Conservation (phyloP, 257 asterid genomes). For the Solanum pinnatisectum region DNA sequence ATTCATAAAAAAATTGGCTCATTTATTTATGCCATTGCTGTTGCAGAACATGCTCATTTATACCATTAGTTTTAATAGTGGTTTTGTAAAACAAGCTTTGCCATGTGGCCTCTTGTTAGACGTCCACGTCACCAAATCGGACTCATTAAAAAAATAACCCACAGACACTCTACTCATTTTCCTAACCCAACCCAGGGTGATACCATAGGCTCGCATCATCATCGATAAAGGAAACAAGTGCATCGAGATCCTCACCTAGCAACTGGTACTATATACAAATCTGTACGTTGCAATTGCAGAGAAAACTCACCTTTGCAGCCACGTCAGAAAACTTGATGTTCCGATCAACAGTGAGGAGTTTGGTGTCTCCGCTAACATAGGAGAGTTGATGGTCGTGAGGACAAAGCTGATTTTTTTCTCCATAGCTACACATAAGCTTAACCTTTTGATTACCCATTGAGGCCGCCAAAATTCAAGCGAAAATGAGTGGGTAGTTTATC, state of each 20-base stretch:
- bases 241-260: slow-evolving; percentile 62
- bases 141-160: not conserved
- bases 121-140: not conserved
- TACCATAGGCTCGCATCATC: slow-evolving; percentile 24
- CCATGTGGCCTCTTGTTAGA: not conserved
- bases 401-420: slow-evolving; percentile 53
- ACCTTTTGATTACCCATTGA: slow-evolving; percentile 21
- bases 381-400: slow-evolving; percentile 44
- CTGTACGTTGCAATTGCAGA: slow-evolving; percentile 11
- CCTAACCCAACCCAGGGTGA: not conserved
- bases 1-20: not conserved
- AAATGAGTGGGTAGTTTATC: not conserved
- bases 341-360: slow-evolving; percentile 61
- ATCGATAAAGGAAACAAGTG: slow-evolving; percentile 50
- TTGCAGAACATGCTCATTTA: not conserved
- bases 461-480: not conserved
- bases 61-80: not conserved
- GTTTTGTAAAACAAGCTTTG: not conserved
- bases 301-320: slow-evolving; percentile 26
- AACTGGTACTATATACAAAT: slow-evolving; percentile 49
- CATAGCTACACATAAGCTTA: slow-evolving; percentile 64
- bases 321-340: slow-evolving; percentile 32
- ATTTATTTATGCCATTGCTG: not conserved
- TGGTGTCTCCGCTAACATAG: slow-evolving; percentile 74
- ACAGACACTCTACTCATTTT: not conserved